Conservation (phyloP, 2,329 filamentous ascomycete species). For the Dichotomopilus funicola region DNA sequence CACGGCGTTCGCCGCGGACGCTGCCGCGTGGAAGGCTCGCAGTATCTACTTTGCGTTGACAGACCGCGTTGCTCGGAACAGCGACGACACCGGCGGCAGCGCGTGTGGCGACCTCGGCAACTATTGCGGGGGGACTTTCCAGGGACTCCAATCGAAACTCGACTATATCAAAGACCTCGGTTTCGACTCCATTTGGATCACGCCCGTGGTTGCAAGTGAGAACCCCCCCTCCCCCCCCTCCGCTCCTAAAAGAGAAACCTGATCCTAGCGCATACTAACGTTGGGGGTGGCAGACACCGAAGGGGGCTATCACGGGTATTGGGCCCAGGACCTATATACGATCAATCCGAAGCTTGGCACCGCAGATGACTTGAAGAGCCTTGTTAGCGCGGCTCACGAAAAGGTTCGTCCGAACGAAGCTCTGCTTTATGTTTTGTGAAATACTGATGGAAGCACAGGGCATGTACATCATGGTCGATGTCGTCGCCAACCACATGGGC, state of each 20-base stretch:
- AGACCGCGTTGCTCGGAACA: neutral
- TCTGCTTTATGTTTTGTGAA: neutral
- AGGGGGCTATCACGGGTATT: neutral
- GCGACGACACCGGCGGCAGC: neutral
- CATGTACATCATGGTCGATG: neutral
- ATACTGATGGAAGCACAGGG: neutral
- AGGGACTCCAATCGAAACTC: neutral
- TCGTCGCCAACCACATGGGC: neutral
- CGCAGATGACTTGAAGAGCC: neutral
- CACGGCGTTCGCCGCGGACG: neutral
- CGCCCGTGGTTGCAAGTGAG: neutral
- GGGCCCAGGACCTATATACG: neutral
- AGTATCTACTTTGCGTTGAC: neutral
- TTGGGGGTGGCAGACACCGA: neutral
- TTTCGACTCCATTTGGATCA: neutral
- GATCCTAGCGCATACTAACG: too few species aligned
- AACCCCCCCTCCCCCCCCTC: neutral
- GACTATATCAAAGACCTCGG: neutral
- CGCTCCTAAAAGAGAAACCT: too few species aligned
- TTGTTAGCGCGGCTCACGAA: neutral
- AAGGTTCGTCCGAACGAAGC: neutral
- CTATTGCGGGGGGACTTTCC: neutral
- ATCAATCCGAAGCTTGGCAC: neutral
- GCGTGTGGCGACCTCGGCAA: neutral
- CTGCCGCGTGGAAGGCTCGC: neutral